Conservation (phyloP, 2,329 filamentous ascomycete genomes). For the Cytospora piceae region DNA sequence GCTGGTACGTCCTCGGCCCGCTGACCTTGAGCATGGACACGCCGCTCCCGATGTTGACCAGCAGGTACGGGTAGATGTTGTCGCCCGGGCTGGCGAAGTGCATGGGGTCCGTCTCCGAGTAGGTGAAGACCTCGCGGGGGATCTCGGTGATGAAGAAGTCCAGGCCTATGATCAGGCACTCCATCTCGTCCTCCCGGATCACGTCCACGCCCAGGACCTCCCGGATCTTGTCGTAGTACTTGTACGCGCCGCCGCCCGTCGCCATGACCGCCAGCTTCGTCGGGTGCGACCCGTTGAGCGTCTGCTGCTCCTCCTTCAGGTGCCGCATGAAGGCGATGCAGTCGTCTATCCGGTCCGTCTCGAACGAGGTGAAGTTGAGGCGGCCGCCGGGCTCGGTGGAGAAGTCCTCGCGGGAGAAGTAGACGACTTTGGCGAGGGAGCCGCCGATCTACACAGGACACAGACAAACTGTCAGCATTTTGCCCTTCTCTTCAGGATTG, state of each 20-base stretch:
- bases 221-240: constrained; percentile 91
- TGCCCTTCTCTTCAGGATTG: background rate
- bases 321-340: constrained; percentile 91
- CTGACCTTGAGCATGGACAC: constrained; percentile 98
- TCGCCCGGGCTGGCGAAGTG: constrained; percentile 81
- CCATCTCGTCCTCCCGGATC: constrained; percentile 95
- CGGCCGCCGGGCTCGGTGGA: constrained; percentile 82
- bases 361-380: constrained; percentile 93
- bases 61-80: constrained; percentile 88
- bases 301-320: constrained; percentile 79
- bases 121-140: constrained; percentile 94
- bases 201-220: constrained; percentile 86
- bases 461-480: background rate
- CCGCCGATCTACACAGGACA: constrained; percentile 77
- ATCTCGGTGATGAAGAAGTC: constrained; percentile 99
- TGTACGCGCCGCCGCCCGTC: constrained; percentile 93
- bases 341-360: constrained; percentile 91
- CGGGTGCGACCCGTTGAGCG: constrained; percentile 71
- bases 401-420: constrained; percentile 87
- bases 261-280: constrained; percentile 89
- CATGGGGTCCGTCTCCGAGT: constrained; percentile 89
- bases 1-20: constrained; percentile 81
- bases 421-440: constrained; percentile 93
- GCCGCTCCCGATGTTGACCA: constrained; percentile 97
- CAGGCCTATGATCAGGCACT: constrained; percentile 93